These are phyloP conservation scores for Blastobotrys apis DNA, from an alignment of 1,139 yeast species.

Conservation along the genomic window DNA sequence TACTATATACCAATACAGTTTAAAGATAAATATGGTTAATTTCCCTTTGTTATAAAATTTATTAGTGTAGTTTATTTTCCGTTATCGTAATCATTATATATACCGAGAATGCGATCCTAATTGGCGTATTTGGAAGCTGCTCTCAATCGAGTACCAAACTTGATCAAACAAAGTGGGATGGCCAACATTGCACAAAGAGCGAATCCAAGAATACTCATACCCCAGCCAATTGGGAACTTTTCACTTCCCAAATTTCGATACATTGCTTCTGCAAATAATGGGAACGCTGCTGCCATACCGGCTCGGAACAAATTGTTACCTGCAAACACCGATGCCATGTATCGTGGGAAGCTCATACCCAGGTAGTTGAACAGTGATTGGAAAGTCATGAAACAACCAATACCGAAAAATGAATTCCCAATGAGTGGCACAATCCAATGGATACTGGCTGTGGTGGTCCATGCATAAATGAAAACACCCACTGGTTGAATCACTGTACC, in stretches of 20 bases:
- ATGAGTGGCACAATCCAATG: conserved; percentile 81
- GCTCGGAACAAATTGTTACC: conserved; percentile 52
- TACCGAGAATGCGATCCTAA: no score
- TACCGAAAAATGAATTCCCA: conserved; percentile 72
- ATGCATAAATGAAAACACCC: conserved; percentile 47
- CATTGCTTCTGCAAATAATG: conserved; percentile 53
- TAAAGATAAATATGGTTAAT: no score
- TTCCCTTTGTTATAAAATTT: no score
- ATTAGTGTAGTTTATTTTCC: no score
- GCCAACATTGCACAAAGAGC: conserved; percentile 42
- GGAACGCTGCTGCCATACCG: conserved; percentile 56
- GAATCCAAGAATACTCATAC: conserved; percentile 47
- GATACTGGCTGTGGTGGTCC: conserved; percentile 50
- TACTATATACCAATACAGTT: no score
- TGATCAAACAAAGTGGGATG: conserved; percentile 29
- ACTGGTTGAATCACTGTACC: conserved; percentile 53
- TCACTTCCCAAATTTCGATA: conserved; percentile 43
- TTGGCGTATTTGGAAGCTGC: conserved; percentile 30
- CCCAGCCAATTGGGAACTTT: conserved; percentile 55
- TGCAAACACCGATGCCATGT: conserved; percentile 57
- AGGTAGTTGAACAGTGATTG: conserved; percentile 69
- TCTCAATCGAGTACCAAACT: conserved; percentile 39
- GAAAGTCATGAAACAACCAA: conserved; percentile 67
- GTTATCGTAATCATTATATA: no score
- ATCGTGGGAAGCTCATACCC: conserved; percentile 69